Percentiles rank a stretch among this genome's conserved stretches.
Conservation (phyloP, 202 grass and related monocot species). For the Panicum virgatum region DNA sequence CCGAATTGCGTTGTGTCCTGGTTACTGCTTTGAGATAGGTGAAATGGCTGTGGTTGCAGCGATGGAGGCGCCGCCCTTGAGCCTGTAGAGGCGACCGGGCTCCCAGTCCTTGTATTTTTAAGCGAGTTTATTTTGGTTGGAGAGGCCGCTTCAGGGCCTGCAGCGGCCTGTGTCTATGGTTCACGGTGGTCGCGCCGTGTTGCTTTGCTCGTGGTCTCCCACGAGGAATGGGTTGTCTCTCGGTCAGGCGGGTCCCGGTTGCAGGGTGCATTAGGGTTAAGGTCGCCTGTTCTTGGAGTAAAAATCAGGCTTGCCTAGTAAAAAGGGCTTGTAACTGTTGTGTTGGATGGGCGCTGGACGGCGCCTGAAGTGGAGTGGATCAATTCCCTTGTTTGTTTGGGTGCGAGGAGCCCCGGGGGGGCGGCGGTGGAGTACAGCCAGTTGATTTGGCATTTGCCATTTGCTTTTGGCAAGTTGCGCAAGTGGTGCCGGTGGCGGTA, state of each 20-base stretch:
- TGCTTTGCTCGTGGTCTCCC: not conserved
- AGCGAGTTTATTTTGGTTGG: not conserved
- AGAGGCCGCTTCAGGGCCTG: not conserved
- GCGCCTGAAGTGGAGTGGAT: not conserved
- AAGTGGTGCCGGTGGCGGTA: not conserved
- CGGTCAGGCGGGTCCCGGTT: conserved; percentile 1
- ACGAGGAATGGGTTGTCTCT: not conserved
- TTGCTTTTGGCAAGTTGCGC: conserved; percentile 34
- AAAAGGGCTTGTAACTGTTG: not conserved
- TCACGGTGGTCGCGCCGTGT: conserved; percentile 30
- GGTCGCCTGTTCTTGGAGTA: not conserved
- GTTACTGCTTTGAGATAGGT: conserved; percentile 60
- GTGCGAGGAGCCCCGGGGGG: too few relatives aligned
- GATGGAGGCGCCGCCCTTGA: not conserved
- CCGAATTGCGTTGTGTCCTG: not conserved
- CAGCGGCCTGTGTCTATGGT: not conserved
- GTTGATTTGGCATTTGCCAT: not conserved
- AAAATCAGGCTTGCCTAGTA: not conserved
- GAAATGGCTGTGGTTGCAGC: conserved; percentile 58
- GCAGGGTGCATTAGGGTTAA: not conserved
- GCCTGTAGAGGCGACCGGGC: conserved; percentile 3
- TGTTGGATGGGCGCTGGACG: not conserved
- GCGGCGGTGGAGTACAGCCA: conserved; percentile 20
- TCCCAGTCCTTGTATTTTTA: not conserved
- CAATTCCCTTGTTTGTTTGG: not conserved